Percentiles rank a stretch among this genome's conserved stretches.
These are phyloP conservation scores for Globisporangium spinosum DNA, from an alignment of 352 stramenopile species.

Conservation along the genomic window DNA sequence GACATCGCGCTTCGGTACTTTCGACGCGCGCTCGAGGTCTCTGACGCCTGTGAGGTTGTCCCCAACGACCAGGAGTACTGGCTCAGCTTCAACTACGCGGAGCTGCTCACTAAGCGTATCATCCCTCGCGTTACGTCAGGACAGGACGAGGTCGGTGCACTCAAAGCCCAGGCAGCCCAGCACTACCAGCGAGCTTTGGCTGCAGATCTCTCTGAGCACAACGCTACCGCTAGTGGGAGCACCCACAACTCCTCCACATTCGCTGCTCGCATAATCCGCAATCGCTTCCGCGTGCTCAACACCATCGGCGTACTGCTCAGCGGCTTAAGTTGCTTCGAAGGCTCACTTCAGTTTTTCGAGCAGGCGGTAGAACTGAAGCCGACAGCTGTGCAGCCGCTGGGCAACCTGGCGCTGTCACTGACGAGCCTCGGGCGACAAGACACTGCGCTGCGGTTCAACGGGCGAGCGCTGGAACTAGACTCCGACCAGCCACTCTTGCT, in stretches of 20 bases:
- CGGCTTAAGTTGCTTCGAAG: slow-evolving; percentile 2
- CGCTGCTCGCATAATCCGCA: neutral
- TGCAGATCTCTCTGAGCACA: neutral
- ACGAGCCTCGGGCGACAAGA: slow-evolving; percentile 13
- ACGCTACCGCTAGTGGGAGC: neutral
- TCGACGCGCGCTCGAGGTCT: slow-evolving; percentile 1
- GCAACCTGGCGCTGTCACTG: slow-evolving; percentile 23
- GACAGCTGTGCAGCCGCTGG: slow-evolving; percentile 14
- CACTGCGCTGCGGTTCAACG: slow-evolving; percentile 14
- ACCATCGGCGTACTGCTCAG: slow-evolving; percentile 25
- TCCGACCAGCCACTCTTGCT: slow-evolving; percentile 22
- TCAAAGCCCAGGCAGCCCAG: neutral
- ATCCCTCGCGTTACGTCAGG: neutral
- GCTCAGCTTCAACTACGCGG: slow-evolving; percentile 19
- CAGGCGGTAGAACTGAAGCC: slow-evolving; percentile 12
- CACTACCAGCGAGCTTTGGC: slow-evolving; percentile 14
- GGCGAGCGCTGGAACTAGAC: slow-evolving; percentile 12
- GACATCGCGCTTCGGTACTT: neutral
- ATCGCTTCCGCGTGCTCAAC: slow-evolving; percentile 23
- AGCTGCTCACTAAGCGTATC: slow-evolving; percentile 8
- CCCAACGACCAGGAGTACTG: slow-evolving; percentile 8
- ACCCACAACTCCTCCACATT: neutral
- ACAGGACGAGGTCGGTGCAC: neutral
- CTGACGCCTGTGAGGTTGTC: neutral
- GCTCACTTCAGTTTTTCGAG: slow-evolving; percentile 19